phyloP scores from a whole-genome alignment of 2,329 filamentous ascomycete species.

The Apiospora rasikravindrae region DNA sequence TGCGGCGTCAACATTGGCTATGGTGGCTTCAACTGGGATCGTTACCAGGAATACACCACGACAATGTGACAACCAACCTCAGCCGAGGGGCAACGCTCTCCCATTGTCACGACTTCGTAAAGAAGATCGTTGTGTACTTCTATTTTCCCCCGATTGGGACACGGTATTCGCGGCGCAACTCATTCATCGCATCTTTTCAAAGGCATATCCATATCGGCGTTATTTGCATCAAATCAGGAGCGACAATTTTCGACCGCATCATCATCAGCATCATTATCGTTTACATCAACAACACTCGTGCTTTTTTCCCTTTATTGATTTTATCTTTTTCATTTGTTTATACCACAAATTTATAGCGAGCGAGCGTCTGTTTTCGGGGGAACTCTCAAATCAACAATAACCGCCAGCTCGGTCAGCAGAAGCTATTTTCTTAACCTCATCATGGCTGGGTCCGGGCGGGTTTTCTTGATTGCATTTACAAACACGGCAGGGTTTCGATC shows the following conservation, averaged over 20 bases:
- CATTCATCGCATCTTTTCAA: constrained; percentile 29
- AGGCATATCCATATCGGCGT: constrained; percentile 37
- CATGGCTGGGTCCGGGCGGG: constrained; percentile 61
- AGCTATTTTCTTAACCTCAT: constrained; percentile 51
- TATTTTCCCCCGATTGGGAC: constrained; percentile 29
- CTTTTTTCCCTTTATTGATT: constrained; percentile 22
- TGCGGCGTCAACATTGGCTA: constrained; percentile 82
- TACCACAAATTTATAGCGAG: constrained; percentile 41
- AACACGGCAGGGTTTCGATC: constrained; percentile 53
- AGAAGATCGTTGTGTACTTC: constrained; percentile 20
- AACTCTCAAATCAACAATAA: constrained; percentile 43
- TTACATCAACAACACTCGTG: background rate
- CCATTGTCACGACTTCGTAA: constrained; percentile 52
- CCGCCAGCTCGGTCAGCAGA: constrained; percentile 55
- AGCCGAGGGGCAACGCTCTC: constrained; percentile 51
- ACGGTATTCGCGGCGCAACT: constrained; percentile 31
- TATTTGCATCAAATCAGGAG: constrained; percentile 42
- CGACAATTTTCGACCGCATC: constrained; percentile 32
- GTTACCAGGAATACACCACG: constrained; percentile 82
- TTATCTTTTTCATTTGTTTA: constrained; percentile 33
- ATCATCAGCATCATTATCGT: constrained; percentile 16
- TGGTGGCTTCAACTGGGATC: constrained; percentile 83
- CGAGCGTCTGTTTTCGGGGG: constrained; percentile 44
- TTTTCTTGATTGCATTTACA: constrained; percentile 60
- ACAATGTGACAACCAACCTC: constrained; percentile 79